Conservation (phyloP, 1,139 yeast species). For the Yamadazyma siamensis region DNA sequence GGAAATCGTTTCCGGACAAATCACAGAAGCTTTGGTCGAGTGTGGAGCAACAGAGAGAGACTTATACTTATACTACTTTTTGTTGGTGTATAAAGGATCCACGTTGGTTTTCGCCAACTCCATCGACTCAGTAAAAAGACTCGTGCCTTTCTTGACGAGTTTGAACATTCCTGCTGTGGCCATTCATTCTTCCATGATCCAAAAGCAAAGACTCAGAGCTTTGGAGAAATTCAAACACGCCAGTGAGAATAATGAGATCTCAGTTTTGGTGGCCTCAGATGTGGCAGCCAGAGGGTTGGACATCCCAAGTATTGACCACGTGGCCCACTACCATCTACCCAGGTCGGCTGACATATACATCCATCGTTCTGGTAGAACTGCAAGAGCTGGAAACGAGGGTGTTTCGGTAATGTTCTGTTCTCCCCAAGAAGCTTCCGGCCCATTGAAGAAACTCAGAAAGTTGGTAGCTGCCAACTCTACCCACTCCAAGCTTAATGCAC, state of each 20-base stretch:
- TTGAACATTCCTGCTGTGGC: constrained; percentile 73
- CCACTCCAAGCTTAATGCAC: constrained; percentile 25
- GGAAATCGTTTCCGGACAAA: constrained; percentile 69
- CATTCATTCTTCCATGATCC: constrained; percentile 92
- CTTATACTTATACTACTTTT: constrained; percentile 81
- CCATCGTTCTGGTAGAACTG: constrained; percentile 97
- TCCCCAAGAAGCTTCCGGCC: constrained; percentile 90
- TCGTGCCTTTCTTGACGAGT: constrained; percentile 71
- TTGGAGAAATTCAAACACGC: constrained; percentile 70
- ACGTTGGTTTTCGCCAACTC: constrained; percentile 92
- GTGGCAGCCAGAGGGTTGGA: constrained; percentile 99
- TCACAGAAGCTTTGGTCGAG: constrained; percentile 85
- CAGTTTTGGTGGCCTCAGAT: constrained; percentile 89
- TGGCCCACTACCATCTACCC: constrained; percentile 93
- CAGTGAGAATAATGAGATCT: constrained; percentile 47
- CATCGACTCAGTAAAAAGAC: constrained; percentile 86
- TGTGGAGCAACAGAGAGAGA: constrained; percentile 92
- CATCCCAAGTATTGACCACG: constrained; percentile 88
- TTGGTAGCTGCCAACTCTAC: constrained; percentile 44
- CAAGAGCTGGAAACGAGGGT: constrained; percentile 93
- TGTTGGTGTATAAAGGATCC: constrained; percentile 82
- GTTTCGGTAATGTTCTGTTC: constrained; percentile 90
- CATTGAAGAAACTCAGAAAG: constrained; percentile 71
- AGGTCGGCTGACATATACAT: constrained; percentile 92
- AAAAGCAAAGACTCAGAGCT: constrained; percentile 84